phyloP scores from a whole-genome alignment of 768 basidiomycete genomes.

The Hericium alpestre region DNA sequence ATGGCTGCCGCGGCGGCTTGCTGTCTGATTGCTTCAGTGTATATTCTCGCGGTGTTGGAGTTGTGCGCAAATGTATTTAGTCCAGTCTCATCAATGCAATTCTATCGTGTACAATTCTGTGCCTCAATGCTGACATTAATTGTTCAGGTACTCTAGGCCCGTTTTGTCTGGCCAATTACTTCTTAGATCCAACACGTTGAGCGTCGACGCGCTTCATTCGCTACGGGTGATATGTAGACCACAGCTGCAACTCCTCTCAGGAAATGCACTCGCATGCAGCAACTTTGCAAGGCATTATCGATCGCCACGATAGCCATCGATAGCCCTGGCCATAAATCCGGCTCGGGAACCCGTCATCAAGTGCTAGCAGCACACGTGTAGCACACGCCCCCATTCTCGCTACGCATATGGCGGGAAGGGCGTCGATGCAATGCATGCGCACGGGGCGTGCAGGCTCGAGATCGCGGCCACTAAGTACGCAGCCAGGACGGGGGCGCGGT shows the following conservation, averaged over 20 bases:
- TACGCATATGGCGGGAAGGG: background rate
- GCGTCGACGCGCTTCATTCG: too few species aligned
- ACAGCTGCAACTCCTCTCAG: too few species aligned
- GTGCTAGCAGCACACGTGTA: background rate
- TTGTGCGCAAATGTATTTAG: background rate
- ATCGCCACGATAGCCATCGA: background rate
- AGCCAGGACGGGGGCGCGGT: too few species aligned
- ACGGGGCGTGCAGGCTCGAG: background rate
- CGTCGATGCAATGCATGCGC: background rate
- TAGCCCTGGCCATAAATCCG: background rate
- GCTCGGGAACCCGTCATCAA: background rate
- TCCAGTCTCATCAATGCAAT: too few species aligned
- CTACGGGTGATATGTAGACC: too few species aligned
- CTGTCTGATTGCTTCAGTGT: background rate
- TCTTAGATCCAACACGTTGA: too few species aligned
- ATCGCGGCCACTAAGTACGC: background rate
- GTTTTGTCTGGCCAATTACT: too few species aligned
- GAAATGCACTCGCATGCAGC: background rate
- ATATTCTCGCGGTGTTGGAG: background rate
- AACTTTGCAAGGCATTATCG: background rate
- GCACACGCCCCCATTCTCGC: background rate
- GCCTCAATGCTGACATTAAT: too few species aligned
- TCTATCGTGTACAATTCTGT: too few species aligned
- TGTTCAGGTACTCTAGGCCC: too few species aligned
- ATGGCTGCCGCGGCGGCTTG: background rate